Evolutionary conservation across 495 filamentous ascomycete species (phyloP), one percentile per base, ranked within the genome.

Genomic region (Tuber indicum): DNA sequence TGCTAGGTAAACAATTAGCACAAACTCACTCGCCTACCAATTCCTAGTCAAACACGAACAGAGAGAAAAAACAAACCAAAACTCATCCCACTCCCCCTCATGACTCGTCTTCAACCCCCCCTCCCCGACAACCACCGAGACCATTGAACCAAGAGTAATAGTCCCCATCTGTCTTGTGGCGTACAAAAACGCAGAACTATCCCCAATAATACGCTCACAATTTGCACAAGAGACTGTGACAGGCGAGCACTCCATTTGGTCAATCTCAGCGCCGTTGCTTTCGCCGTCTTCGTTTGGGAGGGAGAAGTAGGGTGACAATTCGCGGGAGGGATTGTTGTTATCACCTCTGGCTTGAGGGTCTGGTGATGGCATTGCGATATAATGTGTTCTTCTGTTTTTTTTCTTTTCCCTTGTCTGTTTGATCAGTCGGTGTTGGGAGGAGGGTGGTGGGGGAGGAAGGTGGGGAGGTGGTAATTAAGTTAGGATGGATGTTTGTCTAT

Each of bases 141-240:
- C 79, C 72, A 81, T 71, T 70, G 58, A 72, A 42, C 72, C 69
- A 17, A 81, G 70, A 32, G 79, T 81, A 44, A 81, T 74, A 43
- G 78, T 81, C 10, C 70, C 72, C 79, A 81, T 81, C 75, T 81
- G 78, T 26, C 78, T 78, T 4, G 79, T 81, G 8, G 79, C 79
- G 52, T 71, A 80, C 43, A 81, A 44, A 70, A 81, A 81, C 4
- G 74, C 78, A 5, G 79, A 81, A 44, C 70, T 81, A 73, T 83
- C 81, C 16, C 78, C 75, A 23, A 83, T 58, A 42, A 83, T 83
- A 26, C 81, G 81, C 73, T 83, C 81, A 46, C 81, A 83, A 52
- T 66, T 70, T 19, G 78, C 78, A 66, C 81, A 83, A 75, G 78
- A 81, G 36, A 83, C 47, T 36, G 81, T 82, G 72, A 74, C 74